Percentiles rank a stretch among this genome's conserved stretches.
These are phyloP conservation scores for Candida ponderosae DNA, from an alignment of 805 yeast genomes.

Conservation along the genomic window DNA sequence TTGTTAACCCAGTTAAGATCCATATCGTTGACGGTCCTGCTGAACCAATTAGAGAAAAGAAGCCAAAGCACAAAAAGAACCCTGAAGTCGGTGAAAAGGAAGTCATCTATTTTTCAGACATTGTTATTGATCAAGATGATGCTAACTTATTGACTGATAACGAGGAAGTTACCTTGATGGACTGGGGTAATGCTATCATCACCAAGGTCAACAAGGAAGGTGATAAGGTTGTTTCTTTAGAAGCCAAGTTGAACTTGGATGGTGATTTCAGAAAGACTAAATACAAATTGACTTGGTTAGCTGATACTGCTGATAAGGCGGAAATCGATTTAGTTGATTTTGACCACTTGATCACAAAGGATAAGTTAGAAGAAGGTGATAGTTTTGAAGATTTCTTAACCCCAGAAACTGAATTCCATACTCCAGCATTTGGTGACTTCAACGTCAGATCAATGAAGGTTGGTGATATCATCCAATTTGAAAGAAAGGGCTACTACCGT, in stretches of 20 bases:
- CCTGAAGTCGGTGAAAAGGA: slow-evolving; percentile 82
- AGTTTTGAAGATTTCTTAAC: slow-evolving; percentile 89
- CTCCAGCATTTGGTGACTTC: slow-evolving; percentile 70
- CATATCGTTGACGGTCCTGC: slow-evolving; percentile 64
- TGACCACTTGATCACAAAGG: slow-evolving; percentile 92
- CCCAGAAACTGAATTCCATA: slow-evolving; percentile 76
- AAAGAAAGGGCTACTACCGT: slow-evolving; percentile 94
- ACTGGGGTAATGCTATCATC: slow-evolving; percentile 93
- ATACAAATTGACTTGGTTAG: slow-evolving; percentile 92
- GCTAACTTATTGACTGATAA: slow-evolving; percentile 65
- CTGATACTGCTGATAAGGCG: slow-evolving; percentile 66
- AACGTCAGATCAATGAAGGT: slow-evolving; percentile 70
- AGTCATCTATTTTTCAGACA: slow-evolving; percentile 55
- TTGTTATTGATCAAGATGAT: slow-evolving; percentile 83
- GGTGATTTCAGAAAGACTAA: slow-evolving; percentile 97
- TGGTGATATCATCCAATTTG: slow-evolving; percentile 89
- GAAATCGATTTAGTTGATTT: slow-evolving; percentile 80
- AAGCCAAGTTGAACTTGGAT: slow-evolving; percentile 77
- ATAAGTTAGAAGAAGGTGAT: slow-evolving; percentile 90
- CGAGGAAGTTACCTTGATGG: slow-evolving; percentile 97
- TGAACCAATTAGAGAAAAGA: slow-evolving; percentile 54
- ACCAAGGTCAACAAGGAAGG: slow-evolving; percentile 61
- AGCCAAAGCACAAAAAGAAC: slow-evolving; percentile 93
- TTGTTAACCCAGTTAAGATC: slow-evolving; percentile 66
- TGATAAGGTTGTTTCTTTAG: slow-evolving; percentile 49